Conservation (phyloP, 2,329 filamentous ascomycete species). For the Rhytidhysteron rufulum region DNA sequence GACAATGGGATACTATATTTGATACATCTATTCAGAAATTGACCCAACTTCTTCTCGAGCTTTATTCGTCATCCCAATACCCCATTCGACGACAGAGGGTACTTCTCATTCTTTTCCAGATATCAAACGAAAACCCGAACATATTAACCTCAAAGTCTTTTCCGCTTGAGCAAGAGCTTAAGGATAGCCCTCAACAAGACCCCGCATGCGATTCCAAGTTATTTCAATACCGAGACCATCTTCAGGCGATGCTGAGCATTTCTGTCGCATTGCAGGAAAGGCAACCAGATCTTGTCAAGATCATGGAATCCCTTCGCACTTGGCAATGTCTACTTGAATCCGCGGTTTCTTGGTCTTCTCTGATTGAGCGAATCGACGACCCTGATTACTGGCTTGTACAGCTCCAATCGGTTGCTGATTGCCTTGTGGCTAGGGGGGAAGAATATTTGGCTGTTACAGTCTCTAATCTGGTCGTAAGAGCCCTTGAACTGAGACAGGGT, state of each 20-base stretch:
- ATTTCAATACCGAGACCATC: constrained; percentile 28
- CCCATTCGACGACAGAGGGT: constrained; percentile 31
- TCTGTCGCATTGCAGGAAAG: constrained; percentile 40
- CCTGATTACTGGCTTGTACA: constrained; percentile 47
- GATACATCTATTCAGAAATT: constrained; percentile 20
- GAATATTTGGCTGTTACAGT: constrained; percentile 47
- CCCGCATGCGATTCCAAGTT: constrained; percentile 31
- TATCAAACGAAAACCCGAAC: constrained; percentile 58
- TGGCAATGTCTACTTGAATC: constrained; percentile 38
- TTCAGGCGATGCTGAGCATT: constrained; percentile 36
- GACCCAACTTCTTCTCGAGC: constrained; percentile 16
- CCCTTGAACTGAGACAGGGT: constrained; percentile 44
- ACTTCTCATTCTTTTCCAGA: constrained; percentile 21
- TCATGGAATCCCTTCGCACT: constrained; percentile 27
- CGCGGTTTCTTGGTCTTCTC: constrained; percentile 28
- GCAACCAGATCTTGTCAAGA: constrained; percentile 14
- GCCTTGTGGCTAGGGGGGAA: constrained; percentile 55
- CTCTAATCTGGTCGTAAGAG: constrained; percentile 47
- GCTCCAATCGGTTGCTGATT: constrained; percentile 53
- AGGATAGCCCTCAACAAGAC: background rate
- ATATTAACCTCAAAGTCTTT: constrained; percentile 38
- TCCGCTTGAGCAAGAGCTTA: constrained; percentile 6
- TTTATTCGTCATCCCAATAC: constrained; percentile 24
- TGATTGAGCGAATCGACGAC: constrained; percentile 49
- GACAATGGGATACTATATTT: constrained; percentile 25